Percentiles rank a stretch among this genome's conserved stretches.
Conservation (phyloP, 495 filamentous ascomycete genomes). For the Penicillium canescens region DNA sequence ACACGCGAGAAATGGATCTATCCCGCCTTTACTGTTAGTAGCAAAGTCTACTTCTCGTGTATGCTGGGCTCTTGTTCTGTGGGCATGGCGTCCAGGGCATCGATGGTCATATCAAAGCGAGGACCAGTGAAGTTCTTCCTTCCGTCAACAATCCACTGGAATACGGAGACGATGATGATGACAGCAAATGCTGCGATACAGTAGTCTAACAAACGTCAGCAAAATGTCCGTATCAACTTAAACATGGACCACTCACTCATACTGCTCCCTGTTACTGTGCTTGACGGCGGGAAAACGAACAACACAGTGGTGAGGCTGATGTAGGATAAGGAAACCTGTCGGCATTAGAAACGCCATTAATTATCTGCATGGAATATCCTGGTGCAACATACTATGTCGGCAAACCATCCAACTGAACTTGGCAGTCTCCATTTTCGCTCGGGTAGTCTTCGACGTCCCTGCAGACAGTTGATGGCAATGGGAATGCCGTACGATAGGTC, state of each 20-base stretch:
- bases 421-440: constrained; percentile 60
- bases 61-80: not conserved
- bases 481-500: constrained; percentile 72
- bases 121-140: constrained; percentile 67
- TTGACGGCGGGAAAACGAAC: constrained; percentile 68
- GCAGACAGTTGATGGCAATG: constrained; percentile 61
- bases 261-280: constrained; percentile 62
- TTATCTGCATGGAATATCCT: constrained; percentile 21
- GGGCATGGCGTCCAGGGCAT: constrained; percentile 9
- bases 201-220: constrained; percentile 43
- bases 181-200: constrained; percentile 70
- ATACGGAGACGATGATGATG: constrained; percentile 59
- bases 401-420: constrained; percentile 55
- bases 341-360: not conserved
- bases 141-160: constrained; percentile 70
- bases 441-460: constrained; percentile 61
- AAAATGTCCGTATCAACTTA: no score
- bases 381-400: constrained; percentile 51
- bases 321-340: constrained; percentile 60
- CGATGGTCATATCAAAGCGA: constrained; percentile 37
- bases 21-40: no score
- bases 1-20: no score
- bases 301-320: constrained; percentile 67
- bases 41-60: constrained; percentile 4
- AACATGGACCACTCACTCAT: constrained; percentile 54